Conservation (phyloP, 768 basidiomycete genomes). For the Suillus americanus region DNA sequence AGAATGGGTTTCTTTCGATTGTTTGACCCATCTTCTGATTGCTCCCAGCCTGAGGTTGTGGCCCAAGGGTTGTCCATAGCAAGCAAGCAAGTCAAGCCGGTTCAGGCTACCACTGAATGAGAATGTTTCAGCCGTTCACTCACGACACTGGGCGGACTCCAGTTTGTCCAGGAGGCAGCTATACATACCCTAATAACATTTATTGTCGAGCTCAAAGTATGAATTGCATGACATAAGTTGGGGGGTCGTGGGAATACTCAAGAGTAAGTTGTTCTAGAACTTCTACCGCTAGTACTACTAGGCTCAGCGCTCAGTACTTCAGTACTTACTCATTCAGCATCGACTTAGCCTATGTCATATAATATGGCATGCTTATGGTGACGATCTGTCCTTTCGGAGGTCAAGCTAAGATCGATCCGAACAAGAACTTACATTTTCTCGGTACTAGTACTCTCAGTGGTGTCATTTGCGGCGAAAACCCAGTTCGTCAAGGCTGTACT, state of each 20-base stretch:
- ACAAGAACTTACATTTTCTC: background rate
- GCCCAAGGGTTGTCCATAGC: slow-evolving; percentile 78
- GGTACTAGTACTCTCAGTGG: no score
- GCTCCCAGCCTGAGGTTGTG: slow-evolving; percentile 68
- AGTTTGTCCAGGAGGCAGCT: background rate
- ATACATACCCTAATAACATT: background rate
- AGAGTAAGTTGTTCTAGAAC: background rate
- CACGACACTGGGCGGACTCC: background rate
- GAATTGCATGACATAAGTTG: background rate
- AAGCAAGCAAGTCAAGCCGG: background rate
- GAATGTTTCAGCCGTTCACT: background rate
- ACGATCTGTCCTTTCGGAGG: background rate
- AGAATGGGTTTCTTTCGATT: slow-evolving; percentile 3
- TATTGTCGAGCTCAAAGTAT: background rate
- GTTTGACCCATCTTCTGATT: slow-evolving; percentile 35
- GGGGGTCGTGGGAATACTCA: background rate
- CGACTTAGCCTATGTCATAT: background rate
- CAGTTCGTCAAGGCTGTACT: background rate
- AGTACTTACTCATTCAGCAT: background rate
- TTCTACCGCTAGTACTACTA: no score
- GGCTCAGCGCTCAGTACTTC: no score
- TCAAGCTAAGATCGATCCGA: background rate
- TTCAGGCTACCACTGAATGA: background rate
- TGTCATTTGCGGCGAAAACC: background rate
- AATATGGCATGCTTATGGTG: background rate